Conservation (phyloP, 1,284 basidiomycete species). For the Tilletia walkeri region DNA sequence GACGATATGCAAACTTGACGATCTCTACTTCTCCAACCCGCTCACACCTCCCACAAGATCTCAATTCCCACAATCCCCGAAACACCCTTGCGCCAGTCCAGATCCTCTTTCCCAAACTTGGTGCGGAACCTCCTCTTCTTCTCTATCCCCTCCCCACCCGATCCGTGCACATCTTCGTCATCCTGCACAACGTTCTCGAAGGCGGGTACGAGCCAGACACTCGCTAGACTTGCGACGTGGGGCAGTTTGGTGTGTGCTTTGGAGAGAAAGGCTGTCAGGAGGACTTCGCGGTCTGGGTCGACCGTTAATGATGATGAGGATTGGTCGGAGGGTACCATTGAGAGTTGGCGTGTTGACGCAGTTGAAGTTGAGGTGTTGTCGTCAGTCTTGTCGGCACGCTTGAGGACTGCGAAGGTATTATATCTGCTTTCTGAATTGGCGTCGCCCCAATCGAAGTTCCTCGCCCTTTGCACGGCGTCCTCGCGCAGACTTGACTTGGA, state of each 20-base stretch:
- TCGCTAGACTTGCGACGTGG: slow-evolving; percentile 6
- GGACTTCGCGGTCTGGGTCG: slow-evolving; percentile 5
- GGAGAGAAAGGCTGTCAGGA: not conserved
- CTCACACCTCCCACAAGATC: slow-evolving; percentile 13
- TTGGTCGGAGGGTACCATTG: not conserved
- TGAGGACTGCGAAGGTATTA: not conserved
- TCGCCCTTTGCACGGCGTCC: not conserved
- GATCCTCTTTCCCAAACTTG: not conserved
- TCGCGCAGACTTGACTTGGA: not conserved
- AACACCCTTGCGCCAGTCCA: slow-evolving; percentile 16
- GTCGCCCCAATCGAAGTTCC: not conserved
- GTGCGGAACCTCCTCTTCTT: not conserved
- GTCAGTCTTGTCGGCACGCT: not conserved
- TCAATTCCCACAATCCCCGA: not conserved
- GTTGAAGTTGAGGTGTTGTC: not conserved
- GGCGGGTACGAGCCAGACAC: slow-evolving; percentile 6
- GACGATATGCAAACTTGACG: too few relatives aligned
- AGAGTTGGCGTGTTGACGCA: not conserved
- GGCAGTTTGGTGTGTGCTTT: slow-evolving; percentile 11
- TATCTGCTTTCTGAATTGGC: not conserved
- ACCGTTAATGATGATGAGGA: not conserved
- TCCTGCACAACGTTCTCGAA: not conserved
- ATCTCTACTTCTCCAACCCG: not conserved
- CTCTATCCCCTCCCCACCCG: not conserved
- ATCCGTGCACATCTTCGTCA: not conserved